Conservation (phyloP, 148 eudicot genomes). For the Tetragonia tetragonoides region DNA sequence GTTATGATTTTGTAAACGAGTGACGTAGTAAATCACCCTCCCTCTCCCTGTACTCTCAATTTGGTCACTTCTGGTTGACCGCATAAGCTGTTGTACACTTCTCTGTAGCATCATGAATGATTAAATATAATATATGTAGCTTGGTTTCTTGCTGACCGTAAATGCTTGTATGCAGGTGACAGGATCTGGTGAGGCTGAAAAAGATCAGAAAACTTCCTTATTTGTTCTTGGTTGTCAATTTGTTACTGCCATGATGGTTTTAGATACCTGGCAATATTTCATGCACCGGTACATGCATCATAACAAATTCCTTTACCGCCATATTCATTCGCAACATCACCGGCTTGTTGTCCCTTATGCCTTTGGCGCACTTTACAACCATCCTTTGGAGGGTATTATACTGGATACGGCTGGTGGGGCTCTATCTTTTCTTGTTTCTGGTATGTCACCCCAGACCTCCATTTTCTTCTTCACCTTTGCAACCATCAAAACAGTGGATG, state of each 20-base stretch:
- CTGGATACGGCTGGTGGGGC: conserved; percentile 76
- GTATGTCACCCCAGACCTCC: conserved; percentile 78
- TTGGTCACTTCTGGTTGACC: neutral
- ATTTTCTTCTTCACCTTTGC: conserved; percentile 87
- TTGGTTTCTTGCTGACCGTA: conserved; percentile 16
- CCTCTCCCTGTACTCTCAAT: neutral
- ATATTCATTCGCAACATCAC: conserved; percentile 84
- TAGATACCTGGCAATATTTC: conserved; percentile 95
- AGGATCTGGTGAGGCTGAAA: conserved; percentile 37
- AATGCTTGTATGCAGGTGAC: conserved; percentile 51
- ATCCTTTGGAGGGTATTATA: conserved; percentile 69
- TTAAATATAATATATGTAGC: neutral
- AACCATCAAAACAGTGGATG: conserved; percentile 85
- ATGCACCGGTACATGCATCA: conserved; percentile 92
- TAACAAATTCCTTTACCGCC: conserved; percentile 75
- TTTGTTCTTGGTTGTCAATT: conserved; percentile 51
- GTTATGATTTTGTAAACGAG: neutral
- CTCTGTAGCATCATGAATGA: neutral
- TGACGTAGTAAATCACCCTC: neutral
- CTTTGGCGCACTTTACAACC: conserved; percentile 79
- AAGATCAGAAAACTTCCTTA: conserved; percentile 35
- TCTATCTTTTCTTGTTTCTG: conserved; percentile 58
- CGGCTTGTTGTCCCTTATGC: conserved; percentile 84
- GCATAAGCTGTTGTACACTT: neutral
- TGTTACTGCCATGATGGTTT: conserved; percentile 60